phyloP scores from a whole-genome alignment of 306 rosid genomes.

The Fragaria nilgerrensis region DNA sequence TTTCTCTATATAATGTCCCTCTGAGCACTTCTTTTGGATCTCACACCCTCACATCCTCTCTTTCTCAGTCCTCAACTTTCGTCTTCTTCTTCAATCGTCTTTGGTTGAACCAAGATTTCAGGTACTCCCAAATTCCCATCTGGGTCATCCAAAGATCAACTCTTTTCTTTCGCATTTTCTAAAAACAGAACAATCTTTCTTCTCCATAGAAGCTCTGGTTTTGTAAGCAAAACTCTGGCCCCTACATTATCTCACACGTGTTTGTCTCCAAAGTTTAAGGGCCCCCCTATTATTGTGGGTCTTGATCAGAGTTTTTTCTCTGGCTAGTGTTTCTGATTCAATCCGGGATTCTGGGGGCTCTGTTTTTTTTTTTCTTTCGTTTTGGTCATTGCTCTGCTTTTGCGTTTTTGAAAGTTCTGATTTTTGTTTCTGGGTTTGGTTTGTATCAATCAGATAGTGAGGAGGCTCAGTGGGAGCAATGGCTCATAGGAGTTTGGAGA shows the following conservation, averaged over 20 bases:
- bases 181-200: neutral
- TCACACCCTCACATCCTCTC: neutral
- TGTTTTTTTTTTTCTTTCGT: neutral
- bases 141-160: slow-evolving; percentile 23
- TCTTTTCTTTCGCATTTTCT: neutral
- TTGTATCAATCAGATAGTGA: slow-evolving; percentile 24
- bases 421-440: neutral
- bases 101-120: slow-evolving; percentile 23
- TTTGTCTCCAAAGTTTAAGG: slow-evolving; percentile 9
- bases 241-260: slow-evolving; percentile 30
- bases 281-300: slow-evolving; percentile 8
- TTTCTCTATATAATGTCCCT: slow-evolving; percentile 35
- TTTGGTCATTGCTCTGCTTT: neutral
- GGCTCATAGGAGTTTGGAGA: slow-evolving; percentile 75
- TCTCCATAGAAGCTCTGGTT: slow-evolving; percentile 5
- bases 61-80: slow-evolving; percentile 14
- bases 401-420: slow-evolving; percentile 23
- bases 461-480: slow-evolving; percentile 35
- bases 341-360: slow-evolving; percentile 25
- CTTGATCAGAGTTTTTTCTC: slow-evolving; percentile 6
- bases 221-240: neutral
- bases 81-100: slow-evolving; percentile 13
- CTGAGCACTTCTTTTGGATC: slow-evolving; percentile 21
- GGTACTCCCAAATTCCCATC: slow-evolving; percentile 39
- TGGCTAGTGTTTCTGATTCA: slow-evolving; percentile 28